phyloP scores from a whole-genome alignment of 2,329 filamentous ascomycete genomes.

The Epichloe baconii region DNA sequence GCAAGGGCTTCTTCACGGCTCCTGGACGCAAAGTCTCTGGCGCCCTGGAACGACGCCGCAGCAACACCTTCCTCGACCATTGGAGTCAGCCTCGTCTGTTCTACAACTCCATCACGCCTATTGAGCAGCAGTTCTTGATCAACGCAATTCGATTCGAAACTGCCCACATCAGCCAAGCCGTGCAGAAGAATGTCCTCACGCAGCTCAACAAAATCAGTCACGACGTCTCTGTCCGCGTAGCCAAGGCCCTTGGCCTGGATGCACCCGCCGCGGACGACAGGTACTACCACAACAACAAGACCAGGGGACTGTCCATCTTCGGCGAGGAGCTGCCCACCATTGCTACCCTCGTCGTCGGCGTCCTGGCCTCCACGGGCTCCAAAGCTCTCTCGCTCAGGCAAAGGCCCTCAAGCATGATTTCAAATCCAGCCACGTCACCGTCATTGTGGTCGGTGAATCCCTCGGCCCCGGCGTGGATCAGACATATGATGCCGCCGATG shows the following conservation, averaged over 20 bases:
- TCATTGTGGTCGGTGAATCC: slow-evolving; percentile 47
- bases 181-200: slow-evolving; percentile 51
- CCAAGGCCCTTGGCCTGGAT: slow-evolving; percentile 43
- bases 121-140: slow-evolving; percentile 58
- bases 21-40: slow-evolving; percentile 42
- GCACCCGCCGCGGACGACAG: slow-evolving; percentile 45
- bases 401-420: slow-evolving; percentile 36
- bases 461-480: slow-evolving; percentile 41
- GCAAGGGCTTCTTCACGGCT: slow-evolving; percentile 58
- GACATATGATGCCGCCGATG: slow-evolving; percentile 54
- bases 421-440: slow-evolving; percentile 36
- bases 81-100: slow-evolving; percentile 63
- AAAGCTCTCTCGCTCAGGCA: slow-evolving; percentile 35
- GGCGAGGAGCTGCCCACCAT: slow-evolving; percentile 44
- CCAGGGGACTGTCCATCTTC: slow-evolving; percentile 46
- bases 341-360: slow-evolving; percentile 49
- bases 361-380: slow-evolving; percentile 37
- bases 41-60: slow-evolving; percentile 40
- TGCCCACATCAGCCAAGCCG: slow-evolving; percentile 42
- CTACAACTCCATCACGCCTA: slow-evolving; percentile 54
- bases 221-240: slow-evolving; percentile 53
- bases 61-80: slow-evolving; percentile 55
- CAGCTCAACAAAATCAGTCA: slow-evolving; percentile 59
- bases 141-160: slow-evolving; percentile 63
- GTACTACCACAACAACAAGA: slow-evolving; percentile 59